Conservation (phyloP, 495 filamentous ascomycete species). For the Penicillium coprophilum region DNA sequence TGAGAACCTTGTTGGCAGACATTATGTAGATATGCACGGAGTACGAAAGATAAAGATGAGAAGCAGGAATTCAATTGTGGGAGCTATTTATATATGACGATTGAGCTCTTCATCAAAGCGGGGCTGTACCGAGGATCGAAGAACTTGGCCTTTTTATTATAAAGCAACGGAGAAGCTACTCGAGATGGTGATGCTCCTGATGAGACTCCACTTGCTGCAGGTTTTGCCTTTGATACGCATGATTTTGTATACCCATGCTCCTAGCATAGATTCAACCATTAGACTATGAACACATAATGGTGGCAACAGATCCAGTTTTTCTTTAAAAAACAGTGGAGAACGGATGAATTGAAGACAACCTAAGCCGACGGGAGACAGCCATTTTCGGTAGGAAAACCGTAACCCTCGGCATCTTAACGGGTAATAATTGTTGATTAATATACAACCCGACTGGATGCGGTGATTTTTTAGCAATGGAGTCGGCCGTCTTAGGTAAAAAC, state of each 20-base stretch:
- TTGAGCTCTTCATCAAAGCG: slow-evolving; percentile 14
- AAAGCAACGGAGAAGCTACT: slow-evolving; percentile 40
- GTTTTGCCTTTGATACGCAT: background rate
- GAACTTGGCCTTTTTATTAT: slow-evolving; percentile 17
- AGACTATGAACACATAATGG: background rate
- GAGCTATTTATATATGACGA: slow-evolving; percentile 12
- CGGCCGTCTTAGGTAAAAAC: background rate
- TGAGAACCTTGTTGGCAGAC: slow-evolving; percentile 70
- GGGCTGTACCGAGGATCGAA: slow-evolving; percentile 23
- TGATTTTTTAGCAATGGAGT: slow-evolving; percentile 15
- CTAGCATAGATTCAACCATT: background rate
- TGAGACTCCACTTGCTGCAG: slow-evolving; percentile 18
- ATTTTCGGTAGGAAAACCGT: slow-evolving; percentile 34
- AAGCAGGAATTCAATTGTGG: background rate
- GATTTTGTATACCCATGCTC: background rate
- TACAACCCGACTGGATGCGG: background rate
- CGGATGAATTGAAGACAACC: slow-evolving; percentile 20
- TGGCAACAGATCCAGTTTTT: slow-evolving; percentile 9
- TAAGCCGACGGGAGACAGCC: slow-evolving; percentile 26
- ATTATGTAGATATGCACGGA: slow-evolving; percentile 22
- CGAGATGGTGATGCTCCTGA: slow-evolving; percentile 24
- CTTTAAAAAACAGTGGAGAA: slow-evolving; percentile 20
- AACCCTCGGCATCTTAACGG: slow-evolving; percentile 3
- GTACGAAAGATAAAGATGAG: slow-evolving; percentile 6
- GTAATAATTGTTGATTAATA: background rate